phyloP scores from a whole-genome alignment of 1,284 basidiomycete genomes.

The Puccinia hordei region DNA sequence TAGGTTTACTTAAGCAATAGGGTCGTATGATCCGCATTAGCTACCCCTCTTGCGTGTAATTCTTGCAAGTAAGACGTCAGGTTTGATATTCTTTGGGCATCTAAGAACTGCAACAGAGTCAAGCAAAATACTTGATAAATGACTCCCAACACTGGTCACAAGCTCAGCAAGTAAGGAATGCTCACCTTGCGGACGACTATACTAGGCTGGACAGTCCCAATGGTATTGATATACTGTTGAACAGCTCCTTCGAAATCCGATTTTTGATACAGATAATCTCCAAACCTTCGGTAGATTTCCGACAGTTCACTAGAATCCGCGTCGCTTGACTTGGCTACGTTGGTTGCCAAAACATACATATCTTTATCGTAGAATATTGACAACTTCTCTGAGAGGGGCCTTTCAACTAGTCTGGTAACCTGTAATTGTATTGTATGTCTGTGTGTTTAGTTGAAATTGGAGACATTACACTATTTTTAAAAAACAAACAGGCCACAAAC shows the following conservation, averaged over 20 bases:
- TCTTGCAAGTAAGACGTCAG: conserved; percentile 95
- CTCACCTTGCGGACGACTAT: conserved; percentile 91
- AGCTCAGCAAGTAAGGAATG: neutral
- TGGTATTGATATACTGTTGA: conserved; percentile 85
- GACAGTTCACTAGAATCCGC: conserved; percentile 67
- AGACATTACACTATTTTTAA: too few relatives aligned
- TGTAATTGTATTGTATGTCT: neutral
- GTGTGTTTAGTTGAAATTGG: too few relatives aligned
- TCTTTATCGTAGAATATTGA: conserved; percentile 74
- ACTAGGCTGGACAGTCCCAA: conserved; percentile 85
- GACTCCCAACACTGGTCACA: neutral
- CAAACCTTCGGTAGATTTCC: conserved; percentile 84
- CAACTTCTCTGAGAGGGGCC: conserved; percentile 75
- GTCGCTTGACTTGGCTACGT: conserved; percentile 68
- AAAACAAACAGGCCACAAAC: conserved; percentile 60
- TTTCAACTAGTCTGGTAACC: conserved; percentile 67
- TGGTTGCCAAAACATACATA: conserved; percentile 66
- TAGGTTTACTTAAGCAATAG: conserved; percentile 71
- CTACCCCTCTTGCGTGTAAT: conserved; percentile 81
- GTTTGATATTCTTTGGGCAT: conserved; percentile 91
- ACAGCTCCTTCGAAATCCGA: conserved; percentile 91
- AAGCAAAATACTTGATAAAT: neutral
- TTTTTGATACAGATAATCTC: conserved; percentile 86
- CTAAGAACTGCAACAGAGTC: conserved; percentile 73
- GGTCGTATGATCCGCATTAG: conserved; percentile 95